Evolutionary conservation across 345 rosid genomes (phyloP).

Genomic region (Murraya koenigii): DNA sequence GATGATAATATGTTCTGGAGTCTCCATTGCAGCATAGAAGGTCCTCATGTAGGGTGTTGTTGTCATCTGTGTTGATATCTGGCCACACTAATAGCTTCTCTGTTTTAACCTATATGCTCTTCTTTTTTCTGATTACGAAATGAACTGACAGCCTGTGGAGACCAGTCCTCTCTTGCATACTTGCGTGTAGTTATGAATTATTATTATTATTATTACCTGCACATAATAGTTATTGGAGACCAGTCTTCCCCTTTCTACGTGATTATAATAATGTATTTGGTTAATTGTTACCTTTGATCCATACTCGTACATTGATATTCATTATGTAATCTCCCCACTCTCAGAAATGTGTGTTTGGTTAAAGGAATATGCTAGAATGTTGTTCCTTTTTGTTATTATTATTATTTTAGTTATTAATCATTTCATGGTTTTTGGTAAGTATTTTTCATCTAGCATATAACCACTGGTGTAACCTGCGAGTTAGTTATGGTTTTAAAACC

Average conservation of each 20-base stretch:
- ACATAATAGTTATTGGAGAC: neutral
- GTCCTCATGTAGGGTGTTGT: neutral
- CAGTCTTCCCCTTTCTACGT: neutral
- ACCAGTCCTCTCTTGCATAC: neutral
- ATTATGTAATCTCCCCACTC: neutral
- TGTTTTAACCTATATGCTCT: neutral
- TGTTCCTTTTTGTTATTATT: neutral
- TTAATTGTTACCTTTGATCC: neutral
- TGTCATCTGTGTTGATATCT: neutral
- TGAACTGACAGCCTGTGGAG: neutral
- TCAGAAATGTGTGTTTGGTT: neutral
- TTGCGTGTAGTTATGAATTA: neutral
- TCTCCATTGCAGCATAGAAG: neutral
- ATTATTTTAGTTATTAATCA: too few relatives aligned
- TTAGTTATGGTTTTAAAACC: neutral
- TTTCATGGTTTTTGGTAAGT: neutral
- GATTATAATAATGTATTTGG: neutral
- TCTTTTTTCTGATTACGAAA: neutral
- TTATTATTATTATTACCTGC: neutral
- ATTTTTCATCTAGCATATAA: neutral
- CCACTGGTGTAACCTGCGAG: neutral
- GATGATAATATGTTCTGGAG: neutral
- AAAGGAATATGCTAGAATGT: neutral
- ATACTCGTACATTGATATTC: neutral
- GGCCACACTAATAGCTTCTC: neutral